Base-by-base conservation (phyloP, 163 green algal species). In the Volvox carteri region DNA sequence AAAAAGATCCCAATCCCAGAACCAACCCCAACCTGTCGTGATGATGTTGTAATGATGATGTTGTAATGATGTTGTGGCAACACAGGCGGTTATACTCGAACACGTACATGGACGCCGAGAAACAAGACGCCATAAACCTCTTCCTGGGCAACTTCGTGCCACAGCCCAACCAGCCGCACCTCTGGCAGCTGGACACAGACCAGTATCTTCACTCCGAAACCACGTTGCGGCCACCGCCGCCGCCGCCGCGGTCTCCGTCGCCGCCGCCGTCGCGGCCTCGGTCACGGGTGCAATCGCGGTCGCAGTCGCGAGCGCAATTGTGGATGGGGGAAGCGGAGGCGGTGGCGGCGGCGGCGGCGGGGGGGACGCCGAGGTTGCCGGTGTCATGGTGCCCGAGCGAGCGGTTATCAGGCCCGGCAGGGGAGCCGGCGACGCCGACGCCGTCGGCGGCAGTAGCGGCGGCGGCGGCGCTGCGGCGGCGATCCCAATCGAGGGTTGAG, bases 121-220 rank as follows among this genome's bases (percentile, higher is more conserved):
- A 98, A 94, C 97, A 99, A 89, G 92, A 95, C 77, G 94, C 95
- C 78, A 98, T 99, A 86, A 98, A 99, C 91, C 92, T 99, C 19
- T 98, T 99, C 88, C 93, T 99, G 72, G 96, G 96, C 58, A 95
- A 92, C 85, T 94, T 90, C 72, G 85, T 92, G 35, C 91, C 91
- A 1, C 37, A n/a, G 19, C 78, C 70, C 70, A 48, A 91, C 50
- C 91, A 94, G 76, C 94, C 96, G 8, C 89, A 95, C 21, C 68
- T 99, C 18, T 99, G 97, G 97, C 96, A 98, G 81, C 94, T 99
- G 30, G 96, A 97, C 84, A 93, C 84, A 0, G 97, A 99, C 86
- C 92, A 96, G 56, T 98, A 98, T 92, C 94, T 99, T 75, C 97
- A 98, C 92, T 89, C 30, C 23, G 67, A 88, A 52, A 75, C 52